Base-by-base conservation (phyloP, 352 stramenopile species). In the Globisporangium okanoganense region DNA sequence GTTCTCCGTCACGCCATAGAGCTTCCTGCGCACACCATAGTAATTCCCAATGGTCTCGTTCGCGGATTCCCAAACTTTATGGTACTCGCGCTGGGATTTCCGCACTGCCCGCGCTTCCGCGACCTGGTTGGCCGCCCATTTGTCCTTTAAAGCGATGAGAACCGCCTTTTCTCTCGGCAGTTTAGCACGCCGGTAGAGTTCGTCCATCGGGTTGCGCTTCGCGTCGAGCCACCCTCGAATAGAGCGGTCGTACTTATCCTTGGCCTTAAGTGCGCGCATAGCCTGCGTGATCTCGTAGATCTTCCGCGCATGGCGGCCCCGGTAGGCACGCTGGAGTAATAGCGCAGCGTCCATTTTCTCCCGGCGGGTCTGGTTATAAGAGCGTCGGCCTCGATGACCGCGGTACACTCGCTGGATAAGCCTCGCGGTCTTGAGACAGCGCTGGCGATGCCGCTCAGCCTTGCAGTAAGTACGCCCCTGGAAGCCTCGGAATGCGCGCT, bases 1-100 rank as follows among this genome's bases (percentile, higher is more conserved):
- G 44, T 79, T 88, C 62, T 90, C 80, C 7, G 78, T 85, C 40
- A 90, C 78, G 38, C 80, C 80, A 56, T 85, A 88, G 31, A 90
- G 69, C 47, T 85, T 82, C 27, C 69, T 65, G 1, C 71, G 67
- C 36, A 85, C 68, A 9, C 16, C 52, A 27, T 74, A 74, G 44
- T 79, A 65, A 36, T 85, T 85, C 16, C 44, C 76, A 3, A 88
- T 67, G 18, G 70, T 63, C 54, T 88, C 78, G 27, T 75, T 61
- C 8, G 67, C 67, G 10, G 57, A 63, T 4, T 56, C 53, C 78
- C 74, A 84, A 2, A 65, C 35, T 2, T 58, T 49, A 5, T 57
- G 45, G 16, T 62, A 43, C 43, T 81, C 76, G 12, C 68, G 69
- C 57, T 73, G 62, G 18, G 82, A 57, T 58, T 87, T 87, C 10